Conservation (phyloP, 2,329 filamentous ascomycete genomes). For the Botrytis fabae region DNA sequence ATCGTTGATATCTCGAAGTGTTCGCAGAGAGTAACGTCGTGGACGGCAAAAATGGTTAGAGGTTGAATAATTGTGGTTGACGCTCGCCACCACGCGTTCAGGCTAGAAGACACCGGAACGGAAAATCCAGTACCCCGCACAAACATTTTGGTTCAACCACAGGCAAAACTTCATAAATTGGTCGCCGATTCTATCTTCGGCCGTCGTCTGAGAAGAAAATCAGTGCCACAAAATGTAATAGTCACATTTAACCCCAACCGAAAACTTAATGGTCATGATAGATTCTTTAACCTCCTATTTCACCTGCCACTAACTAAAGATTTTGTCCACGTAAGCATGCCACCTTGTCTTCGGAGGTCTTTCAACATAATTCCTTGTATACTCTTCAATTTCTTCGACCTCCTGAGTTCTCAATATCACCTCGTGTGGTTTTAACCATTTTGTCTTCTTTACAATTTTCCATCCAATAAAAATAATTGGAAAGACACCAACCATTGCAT, state of each 20-base stretch:
- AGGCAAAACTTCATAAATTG: neutral
- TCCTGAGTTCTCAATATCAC: conserved; percentile 54
- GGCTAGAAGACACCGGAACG: neutral
- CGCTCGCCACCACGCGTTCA: neutral
- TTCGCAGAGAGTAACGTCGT: neutral
- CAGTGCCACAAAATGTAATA: neutral
- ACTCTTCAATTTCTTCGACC: conserved; percentile 61
- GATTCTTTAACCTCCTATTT: neutral
- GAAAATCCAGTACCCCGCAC: neutral
- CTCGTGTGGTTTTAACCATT: conserved; percentile 52
- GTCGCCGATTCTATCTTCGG: neutral
- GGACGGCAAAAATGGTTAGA: neutral
- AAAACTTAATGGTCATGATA: neutral
- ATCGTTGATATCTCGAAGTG: neutral
- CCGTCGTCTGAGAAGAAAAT: neutral
- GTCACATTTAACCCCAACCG: neutral
- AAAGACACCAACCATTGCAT: conserved; percentile 60
- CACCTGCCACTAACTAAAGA: conserved; percentile 28
- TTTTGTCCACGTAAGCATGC: conserved; percentile 33
- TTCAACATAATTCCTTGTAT: conserved; percentile 54
- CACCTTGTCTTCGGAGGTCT: conserved; percentile 31
- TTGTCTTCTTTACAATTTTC: conserved; percentile 60
- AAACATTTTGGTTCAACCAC: neutral
- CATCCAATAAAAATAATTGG: conserved; percentile 59
- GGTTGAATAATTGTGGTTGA: neutral